Evolutionary conservation across 2,329 filamentous ascomycete species (phyloP), one percentile per base, ranked within the genome.

Genomic region (Thelonectria discophora): DNA sequence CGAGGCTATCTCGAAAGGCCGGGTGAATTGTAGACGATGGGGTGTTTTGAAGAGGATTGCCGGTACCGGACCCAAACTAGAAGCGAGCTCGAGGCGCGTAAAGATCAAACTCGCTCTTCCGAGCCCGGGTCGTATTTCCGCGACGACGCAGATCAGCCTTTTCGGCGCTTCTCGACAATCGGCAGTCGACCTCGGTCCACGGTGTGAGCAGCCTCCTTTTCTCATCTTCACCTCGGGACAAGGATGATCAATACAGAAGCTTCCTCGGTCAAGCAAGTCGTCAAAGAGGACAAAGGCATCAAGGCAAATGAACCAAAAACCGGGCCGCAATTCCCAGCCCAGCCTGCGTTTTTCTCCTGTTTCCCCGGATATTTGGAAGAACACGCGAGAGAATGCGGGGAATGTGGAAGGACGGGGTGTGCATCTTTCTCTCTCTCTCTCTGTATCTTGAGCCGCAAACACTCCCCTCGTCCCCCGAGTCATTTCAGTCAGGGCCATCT

Each of bases 371-470:
- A 37, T 30, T 6, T 24, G 9, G 11, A 11, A 15, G 15, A 15
- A 37, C 34, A 13, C 57, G 50, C 50, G 51, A 45, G 57, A 60
- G 50, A 60, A 50, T 60, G 57, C 57, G 57, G 57, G 57, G 57
- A 50, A 46, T 24, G 32, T 32, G 55, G 18, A 43, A 43, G 30
- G 47, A 32, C 34, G 51, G 45, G 57, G n/a, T n/a, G 37, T 50
- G 52, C 51, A 48, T 24, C 21, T 60, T 30, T 24, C 21, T 24
- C 21, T 24, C 6, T 24, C 21, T 24, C n/a, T 24, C 21, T 24
- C 21, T 24, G n/a, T n/a, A n/a, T 7, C 8, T 30, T 30, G 27
- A 30, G 27, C 27, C 27, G 27, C 27, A 30, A 30, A 30, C 5
- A n/a, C n/a, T n/a, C n/a, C n/a, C n/a, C n/a, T n/a, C n/a, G 3